Evolutionary conservation across 1,284 basidiomycete genomes (phyloP).

Genomic region (Fomitopsis palustris): DNA sequence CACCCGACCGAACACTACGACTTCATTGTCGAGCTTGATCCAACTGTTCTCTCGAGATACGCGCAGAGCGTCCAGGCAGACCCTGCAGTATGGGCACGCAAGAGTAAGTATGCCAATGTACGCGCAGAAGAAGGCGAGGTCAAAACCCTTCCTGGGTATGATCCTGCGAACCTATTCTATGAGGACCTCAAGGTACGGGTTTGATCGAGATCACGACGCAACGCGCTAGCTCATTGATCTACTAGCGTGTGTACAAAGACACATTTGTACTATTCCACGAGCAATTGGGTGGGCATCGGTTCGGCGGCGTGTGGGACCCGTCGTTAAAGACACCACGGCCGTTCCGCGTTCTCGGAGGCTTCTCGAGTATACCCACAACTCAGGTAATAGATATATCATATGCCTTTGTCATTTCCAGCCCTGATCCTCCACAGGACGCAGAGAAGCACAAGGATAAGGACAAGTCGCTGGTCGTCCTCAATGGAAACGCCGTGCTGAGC

Average conservation of each 20-base stretch:
- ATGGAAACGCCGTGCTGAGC: constrained; percentile 63
- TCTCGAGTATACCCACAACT: constrained; percentile 57
- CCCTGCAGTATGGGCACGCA: constrained; percentile 39
- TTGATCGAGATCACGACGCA: not conserved
- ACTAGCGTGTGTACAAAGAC: constrained; percentile 72
- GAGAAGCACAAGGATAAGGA: constrained; percentile 43
- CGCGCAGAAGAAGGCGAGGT: constrained; percentile 20
- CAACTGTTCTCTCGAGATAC: constrained; percentile 68
- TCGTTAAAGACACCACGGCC: constrained; percentile 49
- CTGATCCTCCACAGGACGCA: constrained; percentile 15
- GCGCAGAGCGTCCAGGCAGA: constrained; percentile 59
- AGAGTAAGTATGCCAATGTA: constrained; percentile 48
- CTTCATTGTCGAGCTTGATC: constrained; percentile 76
- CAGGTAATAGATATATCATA: constrained; percentile 25
- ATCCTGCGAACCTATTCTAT: constrained; percentile 73
- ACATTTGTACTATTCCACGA: constrained; percentile 88
- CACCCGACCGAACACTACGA: constrained; percentile 88
- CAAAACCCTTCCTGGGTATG: constrained; percentile 65
- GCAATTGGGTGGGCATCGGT: constrained; percentile 70
- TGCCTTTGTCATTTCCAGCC: not conserved
- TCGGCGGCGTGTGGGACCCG: constrained; percentile 90
- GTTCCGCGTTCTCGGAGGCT: constrained; percentile 85
- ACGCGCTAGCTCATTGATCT: not conserved
- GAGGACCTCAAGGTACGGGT: constrained; percentile 61
- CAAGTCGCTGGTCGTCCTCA: constrained; percentile 67